Conservation (phyloP, 495 filamentous ascomycete genomes). For the Delitschia confertaspora region DNA sequence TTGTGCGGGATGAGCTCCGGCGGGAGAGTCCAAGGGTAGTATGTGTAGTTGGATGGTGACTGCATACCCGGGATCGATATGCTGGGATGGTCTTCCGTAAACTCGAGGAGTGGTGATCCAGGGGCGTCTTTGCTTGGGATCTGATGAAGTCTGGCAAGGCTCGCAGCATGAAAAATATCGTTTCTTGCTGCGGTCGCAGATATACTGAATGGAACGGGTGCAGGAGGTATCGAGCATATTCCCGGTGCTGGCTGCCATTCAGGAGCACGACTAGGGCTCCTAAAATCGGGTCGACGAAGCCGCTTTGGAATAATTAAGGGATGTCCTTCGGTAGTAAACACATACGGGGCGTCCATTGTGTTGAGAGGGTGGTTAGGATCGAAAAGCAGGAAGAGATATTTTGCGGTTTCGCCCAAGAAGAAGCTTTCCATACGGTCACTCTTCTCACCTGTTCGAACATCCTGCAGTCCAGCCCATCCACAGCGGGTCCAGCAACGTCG, state of each 20-base stretch:
- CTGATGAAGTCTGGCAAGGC: conserved; percentile 70
- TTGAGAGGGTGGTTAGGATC: conserved; percentile 81
- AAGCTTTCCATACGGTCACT: conserved; percentile 99
- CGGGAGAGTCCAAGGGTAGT: conserved; percentile 89
- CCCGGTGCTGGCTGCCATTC: conserved; percentile 16
- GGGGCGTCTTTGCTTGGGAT: conserved; percentile 50
- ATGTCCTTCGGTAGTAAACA: conserved; percentile 94
- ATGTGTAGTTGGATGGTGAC: conserved; percentile 67
- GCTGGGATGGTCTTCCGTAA: conserved; percentile 45
- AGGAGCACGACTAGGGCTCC: neutral
- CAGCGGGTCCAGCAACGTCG: conserved; percentile 87
- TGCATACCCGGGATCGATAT: conserved; percentile 49
- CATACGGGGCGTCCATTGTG: conserved; percentile 71
- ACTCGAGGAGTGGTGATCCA: conserved; percentile 47
- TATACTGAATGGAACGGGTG: conserved; percentile 52
- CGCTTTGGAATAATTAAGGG: conserved; percentile 70
- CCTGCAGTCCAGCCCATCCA: conserved; percentile 91
- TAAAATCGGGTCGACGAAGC: conserved; percentile 1
- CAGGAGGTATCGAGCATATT: conserved; percentile 54
- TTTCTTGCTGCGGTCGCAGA: conserved; percentile 72
- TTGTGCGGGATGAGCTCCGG: conserved; percentile 60
- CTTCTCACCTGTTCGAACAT: conserved; percentile 80
- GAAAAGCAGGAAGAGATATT: conserved; percentile 89
- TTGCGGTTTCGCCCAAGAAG: conserved; percentile 90
- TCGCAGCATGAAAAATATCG: conserved; percentile 89